Evolutionary conservation across 306 rosid genomes (phyloP), one percentile per base, ranked within the genome.

Genomic region (Prunus kanzakura): DNA sequence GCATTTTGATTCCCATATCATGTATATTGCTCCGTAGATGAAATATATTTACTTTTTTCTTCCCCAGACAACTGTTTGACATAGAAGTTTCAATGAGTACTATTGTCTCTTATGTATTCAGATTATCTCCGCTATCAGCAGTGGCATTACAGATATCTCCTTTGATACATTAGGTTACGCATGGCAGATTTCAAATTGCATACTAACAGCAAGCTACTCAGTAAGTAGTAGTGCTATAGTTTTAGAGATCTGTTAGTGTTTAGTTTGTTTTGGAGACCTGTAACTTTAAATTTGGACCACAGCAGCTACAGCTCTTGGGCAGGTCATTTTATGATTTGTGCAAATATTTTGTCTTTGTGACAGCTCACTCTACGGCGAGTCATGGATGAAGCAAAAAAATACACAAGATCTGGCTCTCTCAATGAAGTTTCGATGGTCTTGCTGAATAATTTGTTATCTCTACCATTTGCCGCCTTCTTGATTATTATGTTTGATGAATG

Each of bases 341-440:
- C 38, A 18, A 35, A 43, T 74, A 11, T 73, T 77, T 73, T 30
- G 74, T 46, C 54, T 74, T 71, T 82, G 67, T 79, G 35, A 71
- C 77, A 90, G 98, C 90, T 94, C 50, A 94, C 89, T 70, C 87
- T 94, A 64, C 77, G 93, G 64, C 85, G 91, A 78, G 91, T 91
- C 47, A 94, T 94, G 98, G 96, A 91, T 41, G 96, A 86, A 80
- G 97, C 97, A 8, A 94, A 91, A 62, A 88, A 85, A 69, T 56
- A 83, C 55, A 90, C 98, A 68, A 90, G 68, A 85, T 83, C 95
- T 18, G 95, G 97, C 73, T 76, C 93, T 41, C 93, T 94, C 16
- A 94, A 94, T 74, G 96, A 94, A 89, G 87, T 81, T 63, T 91
- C 98, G n/a, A 94, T 94, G 97, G 98, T 94, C 82, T 79, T 94